Evolutionary conservation across 306 rosid genomes (phyloP).

Genomic region (Quercus cerris): DNA sequence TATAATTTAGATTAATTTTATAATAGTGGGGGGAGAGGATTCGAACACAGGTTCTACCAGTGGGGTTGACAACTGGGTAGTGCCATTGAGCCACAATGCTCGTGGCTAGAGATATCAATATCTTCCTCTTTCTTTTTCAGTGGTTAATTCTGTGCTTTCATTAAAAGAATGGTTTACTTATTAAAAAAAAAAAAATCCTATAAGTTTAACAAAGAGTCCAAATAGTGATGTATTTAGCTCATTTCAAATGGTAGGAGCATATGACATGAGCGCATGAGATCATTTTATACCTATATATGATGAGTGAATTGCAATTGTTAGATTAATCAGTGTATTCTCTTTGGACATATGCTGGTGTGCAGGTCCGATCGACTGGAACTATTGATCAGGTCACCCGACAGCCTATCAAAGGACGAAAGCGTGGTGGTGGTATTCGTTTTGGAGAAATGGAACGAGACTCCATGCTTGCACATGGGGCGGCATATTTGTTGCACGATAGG

Average conservation of each 20-base stretch:
- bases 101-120: neutral
- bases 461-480: conserved; percentile 95
- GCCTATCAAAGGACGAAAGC: conserved; percentile 86
- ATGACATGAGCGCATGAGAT: neutral
- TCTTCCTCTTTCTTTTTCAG: neutral
- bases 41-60: no score
- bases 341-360: conserved; percentile 4
- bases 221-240: no score
- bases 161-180: no score
- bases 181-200: no score
- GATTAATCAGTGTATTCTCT: conserved; percentile 6
- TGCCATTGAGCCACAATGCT: no score
- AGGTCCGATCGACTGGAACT: conserved; percentile 94
- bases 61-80: no score
- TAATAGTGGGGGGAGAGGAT: no score
- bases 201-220: no score
- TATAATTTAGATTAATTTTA: no score
- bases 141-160: neutral
- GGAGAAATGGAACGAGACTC: conserved; percentile 99
- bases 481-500: conserved; percentile 86
- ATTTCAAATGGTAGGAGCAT: neutral
- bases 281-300: neutral
- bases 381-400: conserved; percentile 78
- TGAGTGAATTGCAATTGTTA: neutral
- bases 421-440: conserved; percentile 95